Conservation (phyloP, 2,329 filamentous ascomycete species). For the Phialophora chinensis region DNA sequence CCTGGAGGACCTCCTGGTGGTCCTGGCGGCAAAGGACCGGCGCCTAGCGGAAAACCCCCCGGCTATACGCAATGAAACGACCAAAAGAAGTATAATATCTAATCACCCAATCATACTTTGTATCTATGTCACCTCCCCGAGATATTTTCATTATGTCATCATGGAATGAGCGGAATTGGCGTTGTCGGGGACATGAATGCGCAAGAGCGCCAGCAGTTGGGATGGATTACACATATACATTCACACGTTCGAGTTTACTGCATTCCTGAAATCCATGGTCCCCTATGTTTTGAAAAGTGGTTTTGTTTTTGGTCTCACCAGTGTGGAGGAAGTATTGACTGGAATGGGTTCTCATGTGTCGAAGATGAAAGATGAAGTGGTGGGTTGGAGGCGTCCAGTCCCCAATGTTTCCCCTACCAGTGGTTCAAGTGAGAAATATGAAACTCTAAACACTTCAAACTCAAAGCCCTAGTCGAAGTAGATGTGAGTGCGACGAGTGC, state of each 20-base stretch:
- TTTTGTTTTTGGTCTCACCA: background rate
- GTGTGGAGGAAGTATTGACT: background rate
- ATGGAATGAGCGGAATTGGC: conserved; percentile 36
- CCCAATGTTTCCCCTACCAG: background rate
- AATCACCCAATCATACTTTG: conserved; percentile 29
- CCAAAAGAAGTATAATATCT: conserved; percentile 33
- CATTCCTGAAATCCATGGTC: background rate
- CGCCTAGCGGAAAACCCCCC: conserved; percentile 21
- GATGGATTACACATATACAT: conserved; percentile 18
- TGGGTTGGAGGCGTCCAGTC: background rate
- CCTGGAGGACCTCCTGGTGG: conserved; percentile 29
- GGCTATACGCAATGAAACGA: conserved; percentile 19
- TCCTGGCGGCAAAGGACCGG: conserved; percentile 22
- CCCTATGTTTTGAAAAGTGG: conserved; percentile 2
- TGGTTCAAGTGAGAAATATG: conserved; percentile 3
- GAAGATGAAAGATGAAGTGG: conserved; percentile 10
- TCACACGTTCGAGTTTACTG: conserved; percentile 11
- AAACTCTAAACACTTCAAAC: background rate
- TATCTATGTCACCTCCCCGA: conserved; percentile 32
- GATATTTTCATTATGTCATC: conserved; percentile 31
- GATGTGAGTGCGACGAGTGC: background rate
- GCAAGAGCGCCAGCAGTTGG: conserved; percentile 28
- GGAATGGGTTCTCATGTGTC: conserved; percentile 9
- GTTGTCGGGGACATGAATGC: conserved; percentile 24
- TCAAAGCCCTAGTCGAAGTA: background rate